Evolutionary conservation across 805 yeast species (phyloP), one percentile per base, ranked within the genome.

Genomic region (Zygoascus flipseniorum): DNA sequence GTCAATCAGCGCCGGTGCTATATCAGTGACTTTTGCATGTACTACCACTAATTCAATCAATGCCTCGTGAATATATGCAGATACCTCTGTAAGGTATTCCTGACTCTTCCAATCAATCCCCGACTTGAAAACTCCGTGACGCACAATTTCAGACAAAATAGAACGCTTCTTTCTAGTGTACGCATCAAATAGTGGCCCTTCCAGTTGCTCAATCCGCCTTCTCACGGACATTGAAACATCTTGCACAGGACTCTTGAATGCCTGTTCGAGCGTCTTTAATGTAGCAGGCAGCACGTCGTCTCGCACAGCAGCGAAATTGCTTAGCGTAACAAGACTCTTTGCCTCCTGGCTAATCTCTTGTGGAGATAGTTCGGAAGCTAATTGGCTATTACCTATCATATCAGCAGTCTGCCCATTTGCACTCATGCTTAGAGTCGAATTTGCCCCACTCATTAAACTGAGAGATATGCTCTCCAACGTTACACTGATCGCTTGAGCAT

Each of bases 261-360:
- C 69, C 6, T 68, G 62, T 57, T 82, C 84, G 61, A 79, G 82
- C 51, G 68, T 67, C 48, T 72, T 73, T 13, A 81, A 62, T 18
- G 81, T 65, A 20, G 67, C 63, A 0, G 86, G 83, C 26, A 84
- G 69, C 2, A 78, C 71, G 2, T 60, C 64, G 20, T 68, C 69
- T 32, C 76, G 69, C 31, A 85, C 66, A 47, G 72, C 73, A 46
- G 74, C 76, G 47, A 84, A 64, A 59, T 83, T 83, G 44, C 82
- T 75, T 44, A 83, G 64, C 0, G 85, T 76, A 41, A 78, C 62
- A 39, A 81, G 67, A 13, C 80, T 70, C 54, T 77, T 78, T 6
- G 74, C 64, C 50, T 77, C 88, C 52, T 74, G 71, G 1, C 76
- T 69, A 69, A 77, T 59, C 65, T 77, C 56, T 61, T 66, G 57